phyloP scores from a whole-genome alignment of 1,284 basidiomycete species.

The Malassezia cuniculi region DNA sequence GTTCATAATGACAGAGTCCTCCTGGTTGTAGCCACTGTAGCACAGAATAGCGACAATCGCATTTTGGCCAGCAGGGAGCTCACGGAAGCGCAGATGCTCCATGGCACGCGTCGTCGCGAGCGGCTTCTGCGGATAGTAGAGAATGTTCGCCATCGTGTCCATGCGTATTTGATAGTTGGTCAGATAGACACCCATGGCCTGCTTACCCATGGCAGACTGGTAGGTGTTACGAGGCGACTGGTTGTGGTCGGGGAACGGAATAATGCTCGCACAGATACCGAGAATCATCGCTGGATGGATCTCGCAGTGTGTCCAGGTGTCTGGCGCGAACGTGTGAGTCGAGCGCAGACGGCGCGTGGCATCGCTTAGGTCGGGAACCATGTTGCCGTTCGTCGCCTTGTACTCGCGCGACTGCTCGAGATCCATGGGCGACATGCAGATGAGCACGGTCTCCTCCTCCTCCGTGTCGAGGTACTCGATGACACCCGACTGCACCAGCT shows the following conservation, averaged over 20 bases:
- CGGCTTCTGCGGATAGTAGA: slow-evolving; percentile 94
- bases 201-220: slow-evolving; percentile 86
- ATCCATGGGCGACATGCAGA: slow-evolving; percentile 95
- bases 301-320: slow-evolving; percentile 91
- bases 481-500: slow-evolving; percentile 72
- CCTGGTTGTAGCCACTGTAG: slow-evolving; percentile 98
- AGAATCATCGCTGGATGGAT: slow-evolving; percentile 99
- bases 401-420: slow-evolving; percentile 55
- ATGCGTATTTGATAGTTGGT: slow-evolving; percentile 87
- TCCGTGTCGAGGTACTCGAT: slow-evolving; percentile 94
- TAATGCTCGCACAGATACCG: slow-evolving; percentile 94
- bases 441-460: slow-evolving; percentile 98
- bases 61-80: slow-evolving; percentile 93
- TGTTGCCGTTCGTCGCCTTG: slow-evolving; percentile 50
- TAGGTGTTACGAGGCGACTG: slow-evolving; percentile 99
- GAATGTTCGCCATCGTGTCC: slow-evolving; percentile 63
- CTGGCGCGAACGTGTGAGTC: slow-evolving; percentile 29
- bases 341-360: slow-evolving; percentile 66
- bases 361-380: slow-evolving; percentile 60
- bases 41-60: slow-evolving; percentile 96
- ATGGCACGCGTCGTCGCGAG: slow-evolving; percentile 95
- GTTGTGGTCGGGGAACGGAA: slow-evolving; percentile 99
- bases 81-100: slow-evolving; percentile 95
- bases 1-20: slow-evolving; percentile 99
- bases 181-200: slow-evolving; percentile 96